Base-by-base conservation (phyloP, 805 yeast species). In the Zygotorulaspora sp. region DNA sequence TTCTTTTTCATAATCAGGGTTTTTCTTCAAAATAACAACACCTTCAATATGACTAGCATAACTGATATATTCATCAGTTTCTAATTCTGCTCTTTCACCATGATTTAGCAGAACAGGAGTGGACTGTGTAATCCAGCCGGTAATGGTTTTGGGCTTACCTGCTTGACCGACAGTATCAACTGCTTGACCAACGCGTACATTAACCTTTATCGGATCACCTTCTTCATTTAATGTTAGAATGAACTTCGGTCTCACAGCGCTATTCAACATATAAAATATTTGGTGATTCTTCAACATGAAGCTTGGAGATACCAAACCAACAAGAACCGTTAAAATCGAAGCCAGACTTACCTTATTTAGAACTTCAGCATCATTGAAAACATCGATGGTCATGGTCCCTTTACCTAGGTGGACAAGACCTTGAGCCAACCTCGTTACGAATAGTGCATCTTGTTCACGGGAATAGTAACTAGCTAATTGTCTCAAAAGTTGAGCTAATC, bases 121-220 rank as follows among this genome's bases (percentile, higher is more conserved):
- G 4, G 92, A 84, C 57, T 92, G 98, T 1, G 99, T 92, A 14
- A 92, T 97, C 98, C 98, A 92, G 24, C 99, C 99, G 3, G 99
- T 92, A 32, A 92, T 92, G 9, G 97, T 89, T 71, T 92, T 92
- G 33, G 98, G 99, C 53, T 86, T 87, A 68, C 99, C 99, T 0
- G 97, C 99, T 63, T 90, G 97, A 22, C 98, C 99, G 45, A 92
- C 97, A 26, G 89, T 87, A 61, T 92, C 98, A 19, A 92, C 97
- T 5, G 98, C 97, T 67, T 90, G 97, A 46, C 99, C 99, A 20
- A 92, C 97, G 58, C 99, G 77, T 7, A 92, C 98, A 50, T 87
- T 90, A 7, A 92, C 97, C 70, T 90, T 90, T 45, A 92, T 67
- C 24, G 96, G 96, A 50, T 88, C 78, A 62, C 90, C 75, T 19